Conservation (phyloP, 768 basidiomycete species). For the Boletellus ananiceps region DNA sequence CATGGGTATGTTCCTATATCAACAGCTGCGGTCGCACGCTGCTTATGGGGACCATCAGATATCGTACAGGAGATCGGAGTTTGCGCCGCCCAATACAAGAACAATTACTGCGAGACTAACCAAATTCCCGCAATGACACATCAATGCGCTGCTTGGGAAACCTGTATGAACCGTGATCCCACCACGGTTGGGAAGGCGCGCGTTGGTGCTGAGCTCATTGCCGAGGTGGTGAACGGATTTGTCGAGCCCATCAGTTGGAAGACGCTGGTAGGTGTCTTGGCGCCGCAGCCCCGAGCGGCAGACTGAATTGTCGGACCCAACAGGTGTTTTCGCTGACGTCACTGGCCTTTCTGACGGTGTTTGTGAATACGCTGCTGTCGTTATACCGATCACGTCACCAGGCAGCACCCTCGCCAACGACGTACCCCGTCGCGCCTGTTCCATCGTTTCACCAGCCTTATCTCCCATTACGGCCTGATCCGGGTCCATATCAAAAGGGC, state of each 20-base stretch:
- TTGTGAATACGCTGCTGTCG: conserved; percentile 76
- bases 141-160: conserved; percentile 87
- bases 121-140: conserved; percentile 85
- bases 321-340: conserved; percentile 75
- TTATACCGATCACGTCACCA: conserved; percentile 69
- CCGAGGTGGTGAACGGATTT: conserved; percentile 93
- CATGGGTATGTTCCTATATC: conserved; percentile 51
- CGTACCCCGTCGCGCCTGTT: conserved; percentile 38
- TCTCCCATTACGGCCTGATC: conserved; percentile 47
- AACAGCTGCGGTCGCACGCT: conserved; percentile 11
- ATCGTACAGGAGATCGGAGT: conserved; percentile 89
- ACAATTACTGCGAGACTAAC: conserved; percentile 72
- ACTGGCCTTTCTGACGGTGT: conserved; percentile 69
- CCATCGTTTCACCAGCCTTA: conserved; percentile 46
- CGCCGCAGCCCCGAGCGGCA: too few relatives aligned
- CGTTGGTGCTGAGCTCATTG: conserved; percentile 91
- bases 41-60: conserved; percentile 43
- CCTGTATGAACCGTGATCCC: conserved; percentile 94
- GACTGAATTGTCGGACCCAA: conserved; percentile 15
- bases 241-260: conserved; percentile 98
- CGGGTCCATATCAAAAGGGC: conserved; percentile 41
- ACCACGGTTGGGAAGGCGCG: conserved; percentile 82
- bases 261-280: conserved; percentile 63
- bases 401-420: conserved; percentile 35
- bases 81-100: conserved; percentile 76